Percentiles rank a stretch among this genome's conserved stretches.
Evolutionary conservation across 176 grass and related monocot species (phyloP).

Genomic region (Eremochloa ophiuroides): DNA sequence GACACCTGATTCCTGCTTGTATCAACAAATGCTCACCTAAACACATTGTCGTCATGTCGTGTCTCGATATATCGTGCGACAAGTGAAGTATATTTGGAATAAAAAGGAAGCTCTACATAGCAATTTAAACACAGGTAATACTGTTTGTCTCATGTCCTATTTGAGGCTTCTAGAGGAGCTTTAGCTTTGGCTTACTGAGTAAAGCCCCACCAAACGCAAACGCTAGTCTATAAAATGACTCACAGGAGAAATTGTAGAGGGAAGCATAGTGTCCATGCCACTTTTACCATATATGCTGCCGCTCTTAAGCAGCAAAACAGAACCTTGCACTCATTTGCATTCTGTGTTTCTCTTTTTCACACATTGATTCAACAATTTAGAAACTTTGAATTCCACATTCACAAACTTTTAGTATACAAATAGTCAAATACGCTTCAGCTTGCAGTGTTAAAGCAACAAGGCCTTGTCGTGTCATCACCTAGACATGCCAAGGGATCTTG

Average conservation of each 20-base stretch:
- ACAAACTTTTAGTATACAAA: constrained; percentile 15
- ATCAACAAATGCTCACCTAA: background rate
- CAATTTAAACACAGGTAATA: background rate
- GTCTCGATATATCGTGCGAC: background rate
- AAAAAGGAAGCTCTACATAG: background rate
- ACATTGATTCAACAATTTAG: too few species aligned
- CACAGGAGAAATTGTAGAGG: too few species aligned
- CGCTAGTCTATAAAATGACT: too few species aligned
- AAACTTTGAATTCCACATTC: background rate
- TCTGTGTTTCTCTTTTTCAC: background rate
- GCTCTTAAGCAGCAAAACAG: background rate
- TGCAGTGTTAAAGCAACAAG: background rate
- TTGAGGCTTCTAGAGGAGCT: too few species aligned
- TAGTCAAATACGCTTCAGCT: constrained; percentile 31
- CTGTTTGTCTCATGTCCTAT: background rate
- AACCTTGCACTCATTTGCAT: background rate
- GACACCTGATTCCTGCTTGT: background rate
- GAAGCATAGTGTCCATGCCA: background rate
- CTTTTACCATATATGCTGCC: background rate
- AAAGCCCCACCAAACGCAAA: too few species aligned
- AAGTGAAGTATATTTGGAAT: background rate
- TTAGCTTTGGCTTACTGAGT: too few species aligned
- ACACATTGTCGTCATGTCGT: background rate
- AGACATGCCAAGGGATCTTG: constrained; percentile 57
- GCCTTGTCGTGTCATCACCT: constrained; percentile 27